Evolutionary conservation across 176 grass and related monocot genomes (phyloP), one percentile per base, ranked within the genome.

Genomic region (Carex kokanica): DNA sequence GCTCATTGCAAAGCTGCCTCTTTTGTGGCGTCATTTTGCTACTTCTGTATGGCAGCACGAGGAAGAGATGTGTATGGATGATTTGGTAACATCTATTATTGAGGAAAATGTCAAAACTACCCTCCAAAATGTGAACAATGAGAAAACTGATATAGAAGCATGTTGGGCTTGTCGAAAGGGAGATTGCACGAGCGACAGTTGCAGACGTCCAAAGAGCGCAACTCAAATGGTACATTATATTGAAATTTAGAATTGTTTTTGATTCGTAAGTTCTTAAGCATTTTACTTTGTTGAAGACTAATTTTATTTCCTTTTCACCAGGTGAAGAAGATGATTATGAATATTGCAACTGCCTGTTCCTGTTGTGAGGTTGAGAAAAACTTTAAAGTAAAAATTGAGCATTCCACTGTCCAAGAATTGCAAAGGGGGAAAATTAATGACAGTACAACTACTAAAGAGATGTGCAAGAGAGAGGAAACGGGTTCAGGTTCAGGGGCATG

Each of bases 31-130:
- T 15, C 23, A 58, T 78, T 78, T 78, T 34, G 47, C 47, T 29
- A 27, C 53, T 29, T 24, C 47, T 57, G 6, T 78, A 14, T 55
- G 24, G 53, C 38, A 78, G 24, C 14, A 21, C 17, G 47, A 57
- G 49, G 74, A 57, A 24, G 43, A 14, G 11, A 54, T 78, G 21
- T 78, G 34, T 7, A 57, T 78, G 74, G 53, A 78, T 55, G 74
- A 79, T 79, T 57, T 79, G 49, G 23, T 52, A 32, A 52, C 49
- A 56, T 27, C 54, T 34, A 56, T 56, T 12, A 57, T 78, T 55
- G 74, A 78, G 49, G 74, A 79, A 59, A 79, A 79, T 79, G 6
- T 56, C 25, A 32, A 59, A 79, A 56, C 54, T n/a, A 79, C 23
- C 49, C 51, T 32, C 51, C 21, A 36, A 58, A 58, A 53, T 57